Percentiles rank a stretch among this genome's conserved stretches.
phyloP scores from a whole-genome alignment of 495 filamentous ascomycete species.

The Aspergillus ellipticus region DNA sequence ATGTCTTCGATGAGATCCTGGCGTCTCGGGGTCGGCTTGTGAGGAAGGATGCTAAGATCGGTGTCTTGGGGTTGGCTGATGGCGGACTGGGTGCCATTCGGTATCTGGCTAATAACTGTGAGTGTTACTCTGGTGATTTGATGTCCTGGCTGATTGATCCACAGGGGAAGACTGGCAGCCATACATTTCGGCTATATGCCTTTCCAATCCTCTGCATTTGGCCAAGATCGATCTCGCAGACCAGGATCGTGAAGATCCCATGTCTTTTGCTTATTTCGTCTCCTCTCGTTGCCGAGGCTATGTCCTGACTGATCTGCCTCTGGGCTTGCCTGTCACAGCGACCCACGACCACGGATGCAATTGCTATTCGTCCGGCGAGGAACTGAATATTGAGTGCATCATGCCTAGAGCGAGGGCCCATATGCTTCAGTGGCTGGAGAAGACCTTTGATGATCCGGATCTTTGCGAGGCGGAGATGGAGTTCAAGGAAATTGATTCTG shows the following conservation, averaged over 20 bases:
- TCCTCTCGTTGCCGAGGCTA: constrained; percentile 59
- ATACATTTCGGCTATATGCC: constrained; percentile 31
- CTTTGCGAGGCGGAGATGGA: constrained; percentile 26
- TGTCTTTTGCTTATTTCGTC: constrained; percentile 34
- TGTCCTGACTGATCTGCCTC: constrained; percentile 43
- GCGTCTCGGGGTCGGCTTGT: constrained; percentile 32
- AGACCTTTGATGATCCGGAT: constrained; percentile 27
- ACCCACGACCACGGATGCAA: constrained; percentile 40
- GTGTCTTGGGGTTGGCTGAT: constrained; percentile 63
- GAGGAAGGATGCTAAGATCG: constrained; percentile 45
- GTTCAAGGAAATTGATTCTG: constrained; percentile 2
- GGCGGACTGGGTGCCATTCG: constrained; percentile 48
- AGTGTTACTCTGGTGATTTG: constrained; percentile 3
- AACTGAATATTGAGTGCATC: constrained; percentile 36
- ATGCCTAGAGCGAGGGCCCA: constrained; percentile 33
- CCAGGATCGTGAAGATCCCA: constrained; percentile 2
- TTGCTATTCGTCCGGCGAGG: constrained; percentile 45
- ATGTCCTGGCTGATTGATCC: constrained; percentile 4
- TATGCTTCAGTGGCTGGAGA: constrained; percentile 43
- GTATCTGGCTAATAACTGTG: constrained; percentile 59
- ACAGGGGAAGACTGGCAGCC: constrained; percentile 35
- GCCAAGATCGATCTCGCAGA: constrained; percentile 15
- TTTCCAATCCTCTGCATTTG: constrained; percentile 32
- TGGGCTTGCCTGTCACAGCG: constrained; percentile 47
- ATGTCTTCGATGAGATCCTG: constrained; percentile 62